Base-by-base conservation (phyloP, 805 yeast species). In the Monosporozyma yasuniensis region DNA sequence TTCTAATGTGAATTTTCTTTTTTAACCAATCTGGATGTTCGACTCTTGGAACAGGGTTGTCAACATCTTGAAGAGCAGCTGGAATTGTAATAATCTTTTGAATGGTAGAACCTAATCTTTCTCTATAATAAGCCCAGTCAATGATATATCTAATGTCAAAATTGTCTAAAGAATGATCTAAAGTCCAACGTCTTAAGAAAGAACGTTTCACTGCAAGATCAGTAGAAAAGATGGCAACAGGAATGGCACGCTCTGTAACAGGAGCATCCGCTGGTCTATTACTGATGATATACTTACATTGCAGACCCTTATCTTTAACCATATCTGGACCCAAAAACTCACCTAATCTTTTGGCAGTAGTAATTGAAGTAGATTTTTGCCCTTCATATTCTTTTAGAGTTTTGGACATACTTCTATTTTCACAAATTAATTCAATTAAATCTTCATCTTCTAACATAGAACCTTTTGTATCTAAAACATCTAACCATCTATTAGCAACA, bases 11-110 rank as follows among this genome's bases (percentile, higher is more conserved):
- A 48, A 91, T 80, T 52, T 76, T 77, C 56, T 76, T 81, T 52
- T 75, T 77, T 50, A 93, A 72, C 99, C 99, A 93, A 28, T 84
- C 93, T 0, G 99, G 99, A 61, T 91, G 97, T 3, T 79, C 78
- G 6, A 95, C 91, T 57, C 97, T 74, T 4, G 97, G 97, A 42
- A 95, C 97, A 0, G 99, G 99, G 60, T 93, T 95, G 12, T 73
- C 68, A 16, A 91, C 79, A 47, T 80, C 80, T 69, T 93, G 99
- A 49, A 91, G 72, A 5, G 97, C 98, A 4, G 99, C 99, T 2
- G 99, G 99, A 56, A 93, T 91, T 0, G 96, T 85, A 57, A 93
- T 87, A 59, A 93, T 88, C 68, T 95, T 93, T 65, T 90, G 96
- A 42, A 95, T 81, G 5, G 90, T 96, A 2, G 96, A 88, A 0